phyloP scores from a whole-genome alignment of 2,329 filamentous ascomycete genomes.

The Pseudocercospora vitis region DNA sequence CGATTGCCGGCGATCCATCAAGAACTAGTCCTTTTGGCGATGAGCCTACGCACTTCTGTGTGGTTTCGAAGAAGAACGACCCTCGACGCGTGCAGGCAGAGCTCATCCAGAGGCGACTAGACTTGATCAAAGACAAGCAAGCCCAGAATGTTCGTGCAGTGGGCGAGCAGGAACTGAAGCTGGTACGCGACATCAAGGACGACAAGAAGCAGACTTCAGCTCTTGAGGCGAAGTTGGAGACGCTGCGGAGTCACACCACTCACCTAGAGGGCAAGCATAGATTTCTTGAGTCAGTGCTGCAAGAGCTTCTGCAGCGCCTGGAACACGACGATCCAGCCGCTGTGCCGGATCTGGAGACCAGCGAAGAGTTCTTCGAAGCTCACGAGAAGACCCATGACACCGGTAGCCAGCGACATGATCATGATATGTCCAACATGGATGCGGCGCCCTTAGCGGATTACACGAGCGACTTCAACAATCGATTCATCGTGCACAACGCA shows the following conservation, averaged over 20 bases:
- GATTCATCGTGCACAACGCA: slow-evolving; percentile 96
- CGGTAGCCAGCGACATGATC: slow-evolving; percentile 44
- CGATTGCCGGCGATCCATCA: slow-evolving; percentile 75
- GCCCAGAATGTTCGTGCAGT: slow-evolving; percentile 69
- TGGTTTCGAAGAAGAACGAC: slow-evolving; percentile 75
- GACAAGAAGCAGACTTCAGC: slow-evolving; percentile 49
- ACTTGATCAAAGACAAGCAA: slow-evolving; percentile 76
- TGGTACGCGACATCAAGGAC: slow-evolving; percentile 56
- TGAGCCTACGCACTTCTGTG: slow-evolving; percentile 90
- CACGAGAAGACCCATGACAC: slow-evolving; percentile 42
- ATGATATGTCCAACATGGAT: slow-evolving; percentile 58
- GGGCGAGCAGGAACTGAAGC: slow-evolving; percentile 70
- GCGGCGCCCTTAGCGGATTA: slow-evolving; percentile 74
- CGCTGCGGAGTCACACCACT: slow-evolving; percentile 57
- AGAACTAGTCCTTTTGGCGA: slow-evolving; percentile 87
- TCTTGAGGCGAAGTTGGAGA: slow-evolving; percentile 55
- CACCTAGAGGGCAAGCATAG: slow-evolving; percentile 59
- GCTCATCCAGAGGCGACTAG: slow-evolving; percentile 76
- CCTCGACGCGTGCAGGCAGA: slow-evolving; percentile 84
- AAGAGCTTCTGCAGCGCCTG: slow-evolving; percentile 57
- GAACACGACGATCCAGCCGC: slow-evolving; percentile 57
- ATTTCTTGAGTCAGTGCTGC: slow-evolving; percentile 59
- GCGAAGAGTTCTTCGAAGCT: slow-evolving; percentile 49
- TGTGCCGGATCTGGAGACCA: slow-evolving; percentile 45
- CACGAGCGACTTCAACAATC: slow-evolving; percentile 93